Evolutionary conservation across 208 protist species (phyloP), one percentile per base, ranked within the genome.

Genomic region (Trypanosoma grayi): DNA sequence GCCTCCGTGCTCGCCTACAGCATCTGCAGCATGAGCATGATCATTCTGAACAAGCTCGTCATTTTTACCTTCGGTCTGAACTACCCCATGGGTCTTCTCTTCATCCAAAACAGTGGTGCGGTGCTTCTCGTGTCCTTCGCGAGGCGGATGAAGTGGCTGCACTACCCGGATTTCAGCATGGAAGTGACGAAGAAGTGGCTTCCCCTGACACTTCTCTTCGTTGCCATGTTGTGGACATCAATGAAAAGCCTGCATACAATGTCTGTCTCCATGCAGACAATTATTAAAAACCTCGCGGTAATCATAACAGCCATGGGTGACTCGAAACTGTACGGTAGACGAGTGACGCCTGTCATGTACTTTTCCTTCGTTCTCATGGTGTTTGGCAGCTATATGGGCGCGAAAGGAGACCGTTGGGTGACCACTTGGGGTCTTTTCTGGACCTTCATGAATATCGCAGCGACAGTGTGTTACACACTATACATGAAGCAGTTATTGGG

Each of bases 1-100:
- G 7, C 79, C 27, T 85, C 90, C 31, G 47, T 93, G 5, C 3
- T 86, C 18, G 53, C 65, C 30, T 96, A 94, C 67, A 84, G 77
- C 57, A 58, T 54, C 34, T 92, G 79, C 68, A 93, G 85, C 46
- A 75, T 92, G 39, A 78, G 70, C 53, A 96, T 94, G 87, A 94
- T 92, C 61, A 50, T 96, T 30, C 36, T 94, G 20, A 96, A 94
- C 73, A 96, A 96, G 63, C 67, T 93, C 1, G 60, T 93, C 25
- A 81, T 90, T 36, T 69, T 85, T 66, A 79, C 54, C 0, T 93
- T 84, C 44, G 31, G 77, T 4, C 52, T 96, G 28, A 78, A 81
- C 58, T 88, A 73, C 61, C 86, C 86, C 5, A 87, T 79, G 41
- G 67, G 67, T 13, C 69, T 96, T 25, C 59, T 96, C 4, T 65